phyloP scores from a whole-genome alignment of 306 rosid genomes.

The Cyamopsis tetragonoloba region DNA sequence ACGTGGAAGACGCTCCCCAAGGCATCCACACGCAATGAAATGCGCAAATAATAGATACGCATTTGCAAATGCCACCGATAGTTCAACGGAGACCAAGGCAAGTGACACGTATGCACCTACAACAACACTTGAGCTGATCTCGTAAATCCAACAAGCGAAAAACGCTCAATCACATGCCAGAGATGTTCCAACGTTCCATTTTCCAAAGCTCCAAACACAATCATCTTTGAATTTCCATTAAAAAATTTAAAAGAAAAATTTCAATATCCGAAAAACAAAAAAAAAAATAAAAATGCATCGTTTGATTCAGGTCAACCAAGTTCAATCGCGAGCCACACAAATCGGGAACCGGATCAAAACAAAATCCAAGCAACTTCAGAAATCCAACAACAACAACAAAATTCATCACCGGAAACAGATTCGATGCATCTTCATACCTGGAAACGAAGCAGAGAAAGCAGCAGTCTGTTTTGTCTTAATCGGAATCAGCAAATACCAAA shows the following conservation, averaged over 20 bases:
- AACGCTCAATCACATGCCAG: slow-evolving; percentile 1
- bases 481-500: slow-evolving; percentile 9
- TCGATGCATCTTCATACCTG: slow-evolving; percentile 22
- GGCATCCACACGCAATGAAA: slow-evolving; percentile 20
- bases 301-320: slow-evolving; percentile 17
- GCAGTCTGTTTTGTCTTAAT: slow-evolving; percentile 10
- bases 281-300: not conserved
- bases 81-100: not conserved
- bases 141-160: slow-evolving; percentile 33
- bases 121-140: slow-evolving; percentile 25
- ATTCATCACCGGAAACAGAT: not conserved
- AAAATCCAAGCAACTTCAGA: not conserved
- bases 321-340: slow-evolving; percentile 33
- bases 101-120: slow-evolving; percentile 13
- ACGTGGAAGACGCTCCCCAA: slow-evolving; percentile 3
- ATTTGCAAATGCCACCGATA: not conserved
- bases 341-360: slow-evolving; percentile 48
- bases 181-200: slow-evolving; percentile 21
- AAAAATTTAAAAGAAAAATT: slow-evolving; percentile 1
- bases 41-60: not conserved
- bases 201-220: slow-evolving; percentile 37
- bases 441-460: slow-evolving; percentile 11
- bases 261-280: slow-evolving; percentile 26
- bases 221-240: slow-evolving; percentile 16
- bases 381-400: not conserved